Base-by-base conservation (phyloP, 148 eudicot genomes). In the Amaranthus palmeri region DNA sequence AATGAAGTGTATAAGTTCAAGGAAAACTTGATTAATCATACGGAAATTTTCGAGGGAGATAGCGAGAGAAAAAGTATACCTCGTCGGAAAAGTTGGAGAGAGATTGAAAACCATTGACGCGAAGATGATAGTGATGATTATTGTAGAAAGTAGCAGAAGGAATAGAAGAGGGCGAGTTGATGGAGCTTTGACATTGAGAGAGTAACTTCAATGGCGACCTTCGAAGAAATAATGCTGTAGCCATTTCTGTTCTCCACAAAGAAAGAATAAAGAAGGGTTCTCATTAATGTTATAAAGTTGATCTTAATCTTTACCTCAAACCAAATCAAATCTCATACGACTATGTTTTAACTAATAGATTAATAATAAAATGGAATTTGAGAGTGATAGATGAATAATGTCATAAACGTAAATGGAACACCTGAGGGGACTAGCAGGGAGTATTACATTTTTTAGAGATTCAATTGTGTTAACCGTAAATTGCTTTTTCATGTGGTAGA, bases 91-190 rank as follows among this genome's bases (percentile, higher is more conserved):
- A 12, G 25, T 36, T 44, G 57, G 77, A 74, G 42, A 74, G 49
- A 48, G 77, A 74, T 45, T 57, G 71, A 71, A 66, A 74, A 57
- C 65, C 71, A 74, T 74, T 49, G 43, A 49, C 48, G 36, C 41
- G 2, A 45, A 3, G 17, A 53, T 40, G 54, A 53, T 11, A 36
- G 9, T 45, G 9, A 7, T 52, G 74, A 43, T 62, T 43, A 10
- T 12, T 15, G 54, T 15, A 17, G 51, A 48, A 8, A 18, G 43
- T 47, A 45, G 68, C n/a, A 47, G 17, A 7, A 4, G 17, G 15
- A 66, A 14, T 64, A 74, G 65, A 57, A 74, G 65, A 74, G 71
- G 56, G 71, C 56, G 40, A 66, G 65, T 36, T 36, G 65, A 61
- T 36, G 65, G 56, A 66, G 54, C 18, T 57, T 18, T 43, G 77